Percentiles rank a stretch among this genome's conserved stretches.
phyloP scores from a whole-genome alignment of 805 yeast species.

The Candida insectalens region DNA sequence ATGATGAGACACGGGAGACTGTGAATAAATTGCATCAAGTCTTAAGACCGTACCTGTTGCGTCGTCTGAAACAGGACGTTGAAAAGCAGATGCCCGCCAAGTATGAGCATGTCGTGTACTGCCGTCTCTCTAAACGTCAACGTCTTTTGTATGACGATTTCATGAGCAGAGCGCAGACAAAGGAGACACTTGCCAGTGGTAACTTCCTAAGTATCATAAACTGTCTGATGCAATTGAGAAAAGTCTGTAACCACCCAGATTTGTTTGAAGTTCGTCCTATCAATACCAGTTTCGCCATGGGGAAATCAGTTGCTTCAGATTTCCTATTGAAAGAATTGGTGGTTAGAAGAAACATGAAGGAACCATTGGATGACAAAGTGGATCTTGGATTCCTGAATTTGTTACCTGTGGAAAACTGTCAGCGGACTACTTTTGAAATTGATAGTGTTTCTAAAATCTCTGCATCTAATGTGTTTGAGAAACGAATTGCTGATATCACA shows the following conservation, averaged over 20 bases:
- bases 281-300: constrained; percentile 77
- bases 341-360: constrained; percentile 23
- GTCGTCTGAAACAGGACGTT: constrained; percentile 92
- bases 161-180: constrained; percentile 93
- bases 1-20: constrained; percentile 74
- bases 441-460: constrained; percentile 33
- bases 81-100: constrained; percentile 99
- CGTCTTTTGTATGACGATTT: constrained; percentile 90
- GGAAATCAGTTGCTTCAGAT: constrained; percentile 45
- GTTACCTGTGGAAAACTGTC: constrained; percentile 38
- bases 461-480: constrained; percentile 35
- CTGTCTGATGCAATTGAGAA: constrained; percentile 94
- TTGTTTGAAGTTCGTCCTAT: constrained; percentile 93
- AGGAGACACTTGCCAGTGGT: constrained; percentile 87
- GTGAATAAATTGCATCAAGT: constrained; percentile 89
- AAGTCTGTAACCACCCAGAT: constrained; percentile 89
- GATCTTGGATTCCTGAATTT: constrained; percentile 55
- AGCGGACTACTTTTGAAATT: constrained; percentile 35
- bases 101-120: constrained; percentile 88
- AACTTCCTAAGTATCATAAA: constrained; percentile 91
- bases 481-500: constrained; percentile 35
- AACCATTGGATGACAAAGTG: constrained; percentile 15
- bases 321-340: constrained; percentile 34
- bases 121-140: constrained; percentile 88
- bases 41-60: constrained; percentile 79